Percentiles rank a stretch among this genome's conserved stretches.
Evolutionary conservation across 2,329 filamentous ascomycete genomes (phyloP).

Genomic region (Alternaria postmessia): DNA sequence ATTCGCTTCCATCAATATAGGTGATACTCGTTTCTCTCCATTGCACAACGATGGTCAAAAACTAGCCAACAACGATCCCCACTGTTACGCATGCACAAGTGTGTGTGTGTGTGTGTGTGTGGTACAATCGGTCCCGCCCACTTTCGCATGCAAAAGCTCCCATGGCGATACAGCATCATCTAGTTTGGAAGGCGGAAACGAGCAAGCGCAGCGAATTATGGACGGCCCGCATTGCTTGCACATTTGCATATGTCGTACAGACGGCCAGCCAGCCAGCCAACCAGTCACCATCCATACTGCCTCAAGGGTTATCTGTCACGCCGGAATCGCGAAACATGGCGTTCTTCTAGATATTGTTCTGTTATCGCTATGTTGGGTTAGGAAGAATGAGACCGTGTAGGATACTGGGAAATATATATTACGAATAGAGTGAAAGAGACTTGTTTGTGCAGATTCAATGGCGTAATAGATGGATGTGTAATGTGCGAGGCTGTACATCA

Average conservation of each 20-base stretch:
- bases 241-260: not conserved
- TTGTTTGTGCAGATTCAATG: not conserved
- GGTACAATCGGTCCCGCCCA: conserved; percentile 1
- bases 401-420: not conserved
- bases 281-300: not conserved
- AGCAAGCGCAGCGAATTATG: not conserved
- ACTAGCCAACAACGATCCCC: not conserved
- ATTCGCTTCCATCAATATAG: not conserved
- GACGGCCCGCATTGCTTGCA: not conserved
- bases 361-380: not conserved
- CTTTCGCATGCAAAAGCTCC: conserved; percentile 2
- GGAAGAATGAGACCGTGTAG: not conserved
- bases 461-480: not conserved
- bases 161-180: not conserved
- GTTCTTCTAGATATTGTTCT: not conserved
- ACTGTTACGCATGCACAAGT: not conserved
- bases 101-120: not conserved
- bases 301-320: not conserved
- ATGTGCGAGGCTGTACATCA: not conserved
- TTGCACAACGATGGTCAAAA: not conserved
- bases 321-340: not conserved
- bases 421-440: conserved; percentile 7
- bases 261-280: not conserved
- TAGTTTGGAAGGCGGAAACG: not conserved
- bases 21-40: not conserved